Evolutionary conservation across 306 rosid species (phyloP), one percentile per base, ranked within the genome.

Genomic region (Rosa rugosa): DNA sequence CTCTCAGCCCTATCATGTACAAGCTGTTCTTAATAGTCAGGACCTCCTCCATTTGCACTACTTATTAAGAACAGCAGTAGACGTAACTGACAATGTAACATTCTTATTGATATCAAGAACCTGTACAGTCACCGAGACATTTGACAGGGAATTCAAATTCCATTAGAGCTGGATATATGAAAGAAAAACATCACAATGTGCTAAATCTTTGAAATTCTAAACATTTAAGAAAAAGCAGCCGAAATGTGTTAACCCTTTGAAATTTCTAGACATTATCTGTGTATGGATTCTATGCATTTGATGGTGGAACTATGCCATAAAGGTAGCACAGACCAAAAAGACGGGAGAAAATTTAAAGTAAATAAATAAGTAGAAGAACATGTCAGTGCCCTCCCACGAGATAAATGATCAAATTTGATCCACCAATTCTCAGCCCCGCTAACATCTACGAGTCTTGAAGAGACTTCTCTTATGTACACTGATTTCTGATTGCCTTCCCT

Each of bases 401-500:
- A 63, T 63, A 45, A 23, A 57, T 44, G 63, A 72, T 76, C 76
- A 44, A 68, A 68, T 57, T 31, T 56, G 11, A 31, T 64, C 73
- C 62, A 62, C 69, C 62, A 50, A 25, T 76, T 56, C 75, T 47
- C 85, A 78, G 84, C 80, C 79, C 87, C 87, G 67, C 87, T 89
- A 83, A 60, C 40, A 45, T 60, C 87, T 77, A 83, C 44, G 68
- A 71, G 68, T 57, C 76, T 77, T 81, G 79, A 73, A 47, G 72
- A 71, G 56, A 83, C 81, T 80, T 80, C 76, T 87, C 82, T 74
- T 90, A 87, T 92, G 77, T 90, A 92, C 97, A 90, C 85, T 78
- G 77, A 45, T 71, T 65, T 81, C 77, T 38, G 83, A 71, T 38
- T 75, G 71, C 82, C 54, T 75, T 75, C 73, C 75, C 87, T 91